Conservation (phyloP, 306 rosid genomes). For the Astragalus glycyphyllos region DNA sequence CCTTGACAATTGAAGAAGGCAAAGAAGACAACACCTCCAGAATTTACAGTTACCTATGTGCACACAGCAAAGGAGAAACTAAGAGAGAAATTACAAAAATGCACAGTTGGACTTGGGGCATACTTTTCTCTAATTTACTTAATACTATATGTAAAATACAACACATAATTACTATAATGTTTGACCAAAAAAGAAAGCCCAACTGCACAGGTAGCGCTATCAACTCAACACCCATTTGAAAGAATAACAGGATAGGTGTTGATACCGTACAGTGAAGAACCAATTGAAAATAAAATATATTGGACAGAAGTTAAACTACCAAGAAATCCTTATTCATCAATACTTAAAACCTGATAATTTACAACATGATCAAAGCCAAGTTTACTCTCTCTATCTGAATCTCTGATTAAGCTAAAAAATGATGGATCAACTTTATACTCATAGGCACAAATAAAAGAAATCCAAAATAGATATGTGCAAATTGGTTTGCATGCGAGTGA, state of each 20-base stretch:
- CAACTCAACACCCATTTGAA: conserved; percentile 10
- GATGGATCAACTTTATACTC: too few relatives aligned
- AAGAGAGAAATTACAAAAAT: conserved; percentile 43
- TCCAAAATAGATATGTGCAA: conserved; percentile 15
- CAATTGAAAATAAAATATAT: conserved; percentile 14
- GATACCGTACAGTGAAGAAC: neutral
- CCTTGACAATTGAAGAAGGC: conserved; percentile 72
- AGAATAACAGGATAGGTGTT: conserved; percentile 1
- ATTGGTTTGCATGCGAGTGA: neutral
- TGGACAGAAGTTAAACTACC: conserved; percentile 26
- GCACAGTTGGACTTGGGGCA: conserved; percentile 25
- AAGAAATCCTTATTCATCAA: conserved; percentile 1
- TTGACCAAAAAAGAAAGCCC: neutral
- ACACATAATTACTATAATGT: conserved; percentile 7
- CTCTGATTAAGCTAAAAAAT: too few relatives aligned
- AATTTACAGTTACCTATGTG: conserved; percentile 86
- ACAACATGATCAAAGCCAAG: neutral
- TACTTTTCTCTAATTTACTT: conserved; percentile 32
- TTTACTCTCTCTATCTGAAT: too few relatives aligned
- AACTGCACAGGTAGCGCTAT: neutral
- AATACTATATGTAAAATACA: conserved; percentile 3
- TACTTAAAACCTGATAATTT: neutral
- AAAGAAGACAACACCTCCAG: conserved; percentile 97
- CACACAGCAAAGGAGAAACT: conserved; percentile 49
- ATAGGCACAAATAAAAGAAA: neutral